Base-by-base conservation (phyloP, 768 basidiomycete genomes). In the Leccinum disarticulatum region DNA sequence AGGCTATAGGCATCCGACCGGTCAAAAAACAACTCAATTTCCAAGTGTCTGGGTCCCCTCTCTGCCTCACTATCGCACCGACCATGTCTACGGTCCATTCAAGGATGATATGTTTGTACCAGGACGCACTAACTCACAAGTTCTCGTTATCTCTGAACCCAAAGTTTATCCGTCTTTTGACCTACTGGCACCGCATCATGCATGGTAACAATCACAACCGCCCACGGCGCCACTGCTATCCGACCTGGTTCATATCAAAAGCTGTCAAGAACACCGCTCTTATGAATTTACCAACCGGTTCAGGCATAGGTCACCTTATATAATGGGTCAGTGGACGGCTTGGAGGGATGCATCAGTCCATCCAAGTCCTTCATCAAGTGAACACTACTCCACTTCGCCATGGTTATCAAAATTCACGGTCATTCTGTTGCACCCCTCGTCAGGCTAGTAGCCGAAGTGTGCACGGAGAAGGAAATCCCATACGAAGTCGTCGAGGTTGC, bases 401-500 rank as follows among this genome's bases (percentile, higher is more conserved):
- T 82, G 81, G 76, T 77, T 30, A 64, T 82, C 61, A 80, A 79
- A 62, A 76, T 83, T 14, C 75, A 79, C 55, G 80, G 79, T 11
- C 64, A 59, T n/a, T 52, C 71, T 0, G 14, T 62, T 33, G 79
- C 79, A 8, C 75, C 77, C 17, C 75, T 73, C 68, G 77, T 76
- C 43, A 71, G 71, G 36, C 72, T 77, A 17, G 80, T 80, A n/a
- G 77, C 74, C 8, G 52, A 66, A 49, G 69, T 79, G 17, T 70
- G 73, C 63, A 74, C 76, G 58, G 79, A 81, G 62, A 72, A 74
- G 59, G 64, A 73, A 19, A 66, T 81, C 11, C 70, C 71, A 1
- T 80, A 77, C 62, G 76, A 78, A 58, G 50, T 80, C 57, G 61
- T 75, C 55, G 28, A 13, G 19, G 52, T 52, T 33, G 52, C 31